phyloP scores from a whole-genome alignment of 2,329 filamentous ascomycete genomes.

The Colletotrichum sp. region DNA sequence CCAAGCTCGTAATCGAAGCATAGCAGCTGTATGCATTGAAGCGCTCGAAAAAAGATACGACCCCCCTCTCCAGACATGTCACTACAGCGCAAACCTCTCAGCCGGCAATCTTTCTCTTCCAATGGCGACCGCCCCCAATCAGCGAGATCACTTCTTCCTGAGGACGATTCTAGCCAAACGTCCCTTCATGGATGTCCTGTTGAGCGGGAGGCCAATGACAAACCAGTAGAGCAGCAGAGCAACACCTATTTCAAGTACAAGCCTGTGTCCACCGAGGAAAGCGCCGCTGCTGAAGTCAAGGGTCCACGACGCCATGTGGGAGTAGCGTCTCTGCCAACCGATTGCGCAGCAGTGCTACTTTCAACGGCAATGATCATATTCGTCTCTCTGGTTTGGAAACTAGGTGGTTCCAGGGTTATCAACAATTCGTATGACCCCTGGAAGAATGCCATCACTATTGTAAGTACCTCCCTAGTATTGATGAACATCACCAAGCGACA shows the following conservation, averaged over 20 bases:
- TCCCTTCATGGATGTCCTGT: not conserved
- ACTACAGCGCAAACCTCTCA: not conserved
- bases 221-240: not conserved
- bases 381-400: not conserved
- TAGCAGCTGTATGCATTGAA: fast-evolving
- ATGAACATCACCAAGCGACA: fast-evolving
- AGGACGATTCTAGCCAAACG: not conserved
- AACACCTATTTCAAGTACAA: not conserved
- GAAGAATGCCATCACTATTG: not conserved
- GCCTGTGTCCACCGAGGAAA: fast-evolving
- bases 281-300: not conserved
- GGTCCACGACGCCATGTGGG: not conserved
- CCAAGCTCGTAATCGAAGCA: not conserved
- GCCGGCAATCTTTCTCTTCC: not conserved
- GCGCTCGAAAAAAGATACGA: not conserved
- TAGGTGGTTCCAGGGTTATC: not conserved
- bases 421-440: not conserved
- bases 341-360: not conserved
- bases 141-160: not conserved
- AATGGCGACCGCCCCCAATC: fast-evolving
- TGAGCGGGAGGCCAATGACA: not conserved
- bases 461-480: not conserved
- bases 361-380: not conserved
- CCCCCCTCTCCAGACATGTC: not conserved
- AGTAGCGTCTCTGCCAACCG: not conserved